Base-by-base conservation (phyloP, 2,329 filamentous ascomycete genomes). In the Sclerotinia borealis region DNA sequence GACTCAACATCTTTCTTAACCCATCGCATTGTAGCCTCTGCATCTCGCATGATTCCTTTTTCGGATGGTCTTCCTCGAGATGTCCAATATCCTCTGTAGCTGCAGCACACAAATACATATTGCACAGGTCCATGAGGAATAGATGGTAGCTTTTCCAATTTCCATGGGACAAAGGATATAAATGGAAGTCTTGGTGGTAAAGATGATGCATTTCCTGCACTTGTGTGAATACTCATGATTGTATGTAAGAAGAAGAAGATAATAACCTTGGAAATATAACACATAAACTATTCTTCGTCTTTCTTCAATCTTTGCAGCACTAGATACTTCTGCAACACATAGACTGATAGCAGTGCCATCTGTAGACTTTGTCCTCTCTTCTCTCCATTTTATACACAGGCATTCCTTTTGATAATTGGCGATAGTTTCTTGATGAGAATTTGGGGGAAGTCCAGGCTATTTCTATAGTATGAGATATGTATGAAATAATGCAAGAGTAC, bases 391-490 rank as follows among this genome's bases (percentile, higher is more conserved):
- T n/a, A 92, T 78, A 0, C 85, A 85, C 31, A 76, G 77, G 67
- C 87, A 91, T 43, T 82, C 79, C 4, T 74, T 73, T 31, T 78
- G 77, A 72, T 90, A 92, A 69, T 89, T 84, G 3, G 78, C 76
- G 43, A 93, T 87, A 63, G 77, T 85, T 76, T 92, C 87, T 29
- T 81, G 80, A 19, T 89, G 81, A 0, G 89, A 81, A 71, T 88
- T 88, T 2, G 89, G 89, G 22, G 89, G 89, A 58, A 92, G 76
- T 51, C 87, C 88, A 0, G 90, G 88, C 78, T 92, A 91, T 76
- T 92, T 93, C n/a, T 27, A 34, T 29, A 7, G n/a, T n/a, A 63
- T 63, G 31, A 63, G 61, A 59, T n/a, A 25, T n/a, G 15, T n/a
- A 34, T 10, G 36, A 25, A 31, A 34, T 1, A 22, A 15, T 15